Percentiles rank a stretch among this genome's conserved stretches.
phyloP scores from a whole-genome alignment of 2,329 filamentous ascomycete species.

The Ilyonectria sp. region DNA sequence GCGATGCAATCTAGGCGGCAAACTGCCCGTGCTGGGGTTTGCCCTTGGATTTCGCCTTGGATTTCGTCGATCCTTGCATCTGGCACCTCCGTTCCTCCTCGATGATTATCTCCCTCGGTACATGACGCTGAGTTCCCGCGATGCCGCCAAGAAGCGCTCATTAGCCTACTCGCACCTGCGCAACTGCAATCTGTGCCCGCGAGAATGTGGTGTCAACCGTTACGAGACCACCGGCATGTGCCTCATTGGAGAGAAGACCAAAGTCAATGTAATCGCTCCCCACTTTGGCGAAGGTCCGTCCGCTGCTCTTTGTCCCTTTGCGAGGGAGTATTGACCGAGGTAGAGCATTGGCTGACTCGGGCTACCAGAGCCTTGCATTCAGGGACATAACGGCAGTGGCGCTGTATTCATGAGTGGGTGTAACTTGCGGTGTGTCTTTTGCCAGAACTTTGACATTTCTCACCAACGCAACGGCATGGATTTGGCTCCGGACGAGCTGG shows the following conservation, averaged over 20 bases:
- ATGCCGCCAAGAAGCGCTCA: constrained; percentile 81
- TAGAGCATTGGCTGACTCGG: constrained; percentile 3
- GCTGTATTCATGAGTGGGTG: constrained; percentile 86
- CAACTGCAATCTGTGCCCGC: constrained; percentile 86
- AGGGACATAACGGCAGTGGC: constrained; percentile 85
- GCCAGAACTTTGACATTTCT: constrained; percentile 88
- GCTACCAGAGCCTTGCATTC: constrained; percentile 81
- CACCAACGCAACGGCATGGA: constrained; percentile 87
- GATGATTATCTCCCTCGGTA: constrained; percentile 83
- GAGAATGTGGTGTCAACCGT: constrained; percentile 84
- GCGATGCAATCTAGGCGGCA: constrained; percentile 12
- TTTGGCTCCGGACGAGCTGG: constrained; percentile 83
- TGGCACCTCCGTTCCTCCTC: constrained; percentile 78
- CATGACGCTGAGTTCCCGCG: constrained; percentile 75
- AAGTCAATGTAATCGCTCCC: constrained; percentile 87
- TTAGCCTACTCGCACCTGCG: constrained; percentile 81
- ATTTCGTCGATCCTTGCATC: constrained; percentile 58
- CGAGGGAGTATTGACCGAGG: constrained; percentile 5
- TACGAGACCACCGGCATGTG: constrained; percentile 85
- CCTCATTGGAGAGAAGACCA: constrained; percentile 81
- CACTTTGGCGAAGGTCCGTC: constrained; percentile 82
- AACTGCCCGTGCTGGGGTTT: constrained; percentile 9
- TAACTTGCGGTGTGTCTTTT: constrained; percentile 82
- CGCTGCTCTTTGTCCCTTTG: constrained; percentile 31
- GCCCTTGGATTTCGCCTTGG: constrained; percentile 7